These are phyloP conservation scores for Verticillium klebahnii DNA, from an alignment of 2,329 filamentous ascomycete species.

Conservation along the genomic window DNA sequence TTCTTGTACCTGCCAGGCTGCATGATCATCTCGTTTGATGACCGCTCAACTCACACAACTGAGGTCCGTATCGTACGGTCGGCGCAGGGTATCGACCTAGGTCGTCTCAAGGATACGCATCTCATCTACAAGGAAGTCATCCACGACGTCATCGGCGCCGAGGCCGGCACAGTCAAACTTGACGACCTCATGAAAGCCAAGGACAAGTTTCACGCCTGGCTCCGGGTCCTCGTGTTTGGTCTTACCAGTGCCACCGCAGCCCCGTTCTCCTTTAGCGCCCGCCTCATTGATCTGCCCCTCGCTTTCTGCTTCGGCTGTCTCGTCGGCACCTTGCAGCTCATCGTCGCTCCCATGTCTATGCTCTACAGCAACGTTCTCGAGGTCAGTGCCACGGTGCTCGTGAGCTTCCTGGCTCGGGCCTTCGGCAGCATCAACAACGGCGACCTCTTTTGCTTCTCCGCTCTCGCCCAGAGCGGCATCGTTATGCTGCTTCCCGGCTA, in stretches of 20 bases:
- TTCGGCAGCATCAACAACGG: conserved; percentile 54
- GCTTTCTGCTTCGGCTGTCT: conserved; percentile 66
- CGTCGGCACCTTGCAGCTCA: conserved; percentile 65
- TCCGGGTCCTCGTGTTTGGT: conserved; percentile 62
- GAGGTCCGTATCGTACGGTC: conserved; percentile 62
- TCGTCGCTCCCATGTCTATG: conserved; percentile 64
- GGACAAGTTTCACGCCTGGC: conserved; percentile 47
- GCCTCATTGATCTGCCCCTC: conserved; percentile 68
- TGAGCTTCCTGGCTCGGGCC: conserved; percentile 57
- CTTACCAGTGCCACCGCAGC: conserved; percentile 67
- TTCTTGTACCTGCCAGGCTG: conserved; percentile 87
- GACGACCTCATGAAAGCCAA: conserved; percentile 50
- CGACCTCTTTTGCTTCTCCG: conserved; percentile 59
- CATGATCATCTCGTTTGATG: conserved; percentile 90
- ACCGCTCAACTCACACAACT: conserved; percentile 59
- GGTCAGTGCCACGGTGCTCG: conserved; percentile 55
- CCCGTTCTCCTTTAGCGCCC: conserved; percentile 70
- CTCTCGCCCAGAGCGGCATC: conserved; percentile 60
- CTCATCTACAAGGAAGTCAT: conserved; percentile 62
- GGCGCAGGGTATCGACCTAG: conserved; percentile 54
- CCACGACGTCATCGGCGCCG: conserved; percentile 53
- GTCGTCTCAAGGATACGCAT: conserved; percentile 57
- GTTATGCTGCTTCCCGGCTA: conserved; percentile 64
- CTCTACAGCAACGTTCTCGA: conserved; percentile 65
- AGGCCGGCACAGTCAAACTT: conserved; percentile 50